Percentiles rank a stretch among this genome's conserved stretches.
These are phyloP conservation scores for Colletotrichum sojae DNA, from an alignment of 2,329 filamentous ascomycete species.

Conservation along the genomic window DNA sequence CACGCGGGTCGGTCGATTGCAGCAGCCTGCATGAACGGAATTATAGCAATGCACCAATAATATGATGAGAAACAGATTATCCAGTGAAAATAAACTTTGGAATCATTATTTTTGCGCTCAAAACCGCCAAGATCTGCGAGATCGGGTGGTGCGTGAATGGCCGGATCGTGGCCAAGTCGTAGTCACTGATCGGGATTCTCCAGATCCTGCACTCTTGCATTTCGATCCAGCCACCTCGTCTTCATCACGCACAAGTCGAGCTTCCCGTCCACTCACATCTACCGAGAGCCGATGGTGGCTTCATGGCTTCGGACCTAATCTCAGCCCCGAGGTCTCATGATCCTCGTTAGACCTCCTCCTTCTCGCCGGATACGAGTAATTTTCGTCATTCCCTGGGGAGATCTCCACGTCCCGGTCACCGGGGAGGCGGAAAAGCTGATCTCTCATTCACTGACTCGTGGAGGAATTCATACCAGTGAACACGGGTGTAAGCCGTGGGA, in stretches of 20 bases:
- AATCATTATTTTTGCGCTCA: neutral
- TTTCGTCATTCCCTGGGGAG: slow-evolving; percentile 5
- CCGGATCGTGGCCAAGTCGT: neutral
- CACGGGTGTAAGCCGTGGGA: slow-evolving; percentile 2
- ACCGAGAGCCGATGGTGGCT: neutral
- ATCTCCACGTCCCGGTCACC: slow-evolving; percentile 24
- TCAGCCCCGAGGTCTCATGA: slow-evolving; percentile 7
- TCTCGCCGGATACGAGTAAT: slow-evolving; percentile 1
- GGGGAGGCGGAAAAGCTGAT: slow-evolving; percentile 10
- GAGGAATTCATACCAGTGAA: slow-evolving; percentile 18
- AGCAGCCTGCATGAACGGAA: too few relatives aligned
- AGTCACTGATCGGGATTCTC: neutral
- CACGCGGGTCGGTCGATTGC: too few relatives aligned
- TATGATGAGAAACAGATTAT: too few relatives aligned
- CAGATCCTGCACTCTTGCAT: slow-evolving; percentile 39
- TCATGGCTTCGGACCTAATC: neutral
- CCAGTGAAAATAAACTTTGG: too few relatives aligned
- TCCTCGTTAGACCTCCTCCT: slow-evolving; percentile 13
- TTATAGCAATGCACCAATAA: too few relatives aligned
- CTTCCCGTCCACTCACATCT: neutral
- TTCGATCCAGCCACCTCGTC: slow-evolving; percentile 31
- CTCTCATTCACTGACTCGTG: slow-evolving; percentile 20
- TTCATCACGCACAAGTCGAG: neutral
- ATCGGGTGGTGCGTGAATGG: slow-evolving; percentile 1
- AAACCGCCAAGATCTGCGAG: slow-evolving; percentile 1